Base-by-base conservation (phyloP, 192 early-diverging fungal species). In the Dissophora ornata region DNA sequence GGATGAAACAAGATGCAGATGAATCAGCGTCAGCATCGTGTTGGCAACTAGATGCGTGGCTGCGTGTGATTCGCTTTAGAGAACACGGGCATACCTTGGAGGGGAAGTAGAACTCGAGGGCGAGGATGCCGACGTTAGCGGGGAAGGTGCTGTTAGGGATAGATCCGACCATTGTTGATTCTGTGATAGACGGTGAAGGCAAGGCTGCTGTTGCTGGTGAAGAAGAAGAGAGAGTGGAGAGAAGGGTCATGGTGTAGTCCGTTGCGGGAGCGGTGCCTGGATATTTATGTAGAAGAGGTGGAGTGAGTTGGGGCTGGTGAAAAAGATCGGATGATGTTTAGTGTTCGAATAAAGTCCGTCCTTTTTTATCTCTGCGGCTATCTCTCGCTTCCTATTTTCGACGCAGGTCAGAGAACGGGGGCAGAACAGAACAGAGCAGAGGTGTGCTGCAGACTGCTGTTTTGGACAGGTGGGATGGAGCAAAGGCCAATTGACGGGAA, bases 61-160 rank as follows among this genome's bases (percentile, higher is more conserved):
- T 38, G 36, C 36, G 6, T 13, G 36, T 38, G 13, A 38, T 38
- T 9, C 36, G 36, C 36, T 38, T 13, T 9, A 6, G 36, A 38
- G 36, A 38, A 38, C 13, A 9, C 36, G 36, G 6, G 69, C 0
- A 45, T 69, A 77, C 73, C 73, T 77, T 67, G 52, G 64, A 40
- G 16, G 89, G 89, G 74, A 89, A 89, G 79, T 90, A 91, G 64
- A 87, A 84, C 38, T 91, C 89, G 62, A 91, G 84, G 78, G 83
- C 89, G 60, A 73, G 73, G 56, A 91, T 82, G 60, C 89, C 89
- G 67, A 91, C 70, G 77, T 91, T 85, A 67, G 81, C 79, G 38
- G 86, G 84, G 65, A 83, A 81, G 47, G 81, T 57, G 67, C 26
- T 61, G 59, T 42, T 77, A 24, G 40, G 16, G 73, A 62, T 53